These are phyloP conservation scores for Pyracantha coccinea DNA, from an alignment of 331 rosid genomes.

Conservation along the genomic window DNA sequence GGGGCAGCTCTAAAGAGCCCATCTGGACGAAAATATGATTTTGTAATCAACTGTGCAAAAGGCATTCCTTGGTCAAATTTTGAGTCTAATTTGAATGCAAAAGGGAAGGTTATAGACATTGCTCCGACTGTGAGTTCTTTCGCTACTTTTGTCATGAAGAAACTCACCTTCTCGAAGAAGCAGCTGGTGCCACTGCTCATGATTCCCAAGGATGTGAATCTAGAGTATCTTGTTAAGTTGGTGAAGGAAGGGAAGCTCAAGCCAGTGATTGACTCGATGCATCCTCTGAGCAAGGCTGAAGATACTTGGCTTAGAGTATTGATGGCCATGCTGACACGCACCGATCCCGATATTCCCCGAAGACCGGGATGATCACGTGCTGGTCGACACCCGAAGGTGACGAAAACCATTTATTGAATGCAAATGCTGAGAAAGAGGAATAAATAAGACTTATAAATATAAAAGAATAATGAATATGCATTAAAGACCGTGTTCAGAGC, in stretches of 20 bases:
- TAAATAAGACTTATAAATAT: no score
- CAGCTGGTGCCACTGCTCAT: no score
- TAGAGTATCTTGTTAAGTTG: slow-evolving; percentile 28
- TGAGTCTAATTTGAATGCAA: slow-evolving; percentile 40
- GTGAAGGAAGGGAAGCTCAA: slow-evolving; percentile 60
- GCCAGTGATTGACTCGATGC: slow-evolving; percentile 53
- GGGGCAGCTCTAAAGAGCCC: slow-evolving; percentile 71
- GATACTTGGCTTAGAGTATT: slow-evolving; percentile 77
- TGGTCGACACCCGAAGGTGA: no score
- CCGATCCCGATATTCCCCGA: no score
- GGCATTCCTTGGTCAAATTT: slow-evolving; percentile 68
- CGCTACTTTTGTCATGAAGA: slow-evolving; percentile 1
- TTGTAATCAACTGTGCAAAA: slow-evolving; percentile 43
- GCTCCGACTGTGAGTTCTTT: slow-evolving; percentile 28
- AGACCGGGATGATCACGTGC: no score
- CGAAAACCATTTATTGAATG: no score
- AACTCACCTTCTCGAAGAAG: slow-evolving; percentile 25
- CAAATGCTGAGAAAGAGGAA: no score
- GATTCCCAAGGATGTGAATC: no score
- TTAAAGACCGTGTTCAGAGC: no score
- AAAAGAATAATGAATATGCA: no score
- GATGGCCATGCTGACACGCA: slow-evolving; percentile 47
- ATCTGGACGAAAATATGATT: slow-evolving; percentile 62
- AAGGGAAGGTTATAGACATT: slow-evolving; percentile 55
- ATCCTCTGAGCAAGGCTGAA: slow-evolving; percentile 60